Evolutionary conservation across 148 eudicot genomes (phyloP).

Genomic region (Rhododendron simsii): DNA sequence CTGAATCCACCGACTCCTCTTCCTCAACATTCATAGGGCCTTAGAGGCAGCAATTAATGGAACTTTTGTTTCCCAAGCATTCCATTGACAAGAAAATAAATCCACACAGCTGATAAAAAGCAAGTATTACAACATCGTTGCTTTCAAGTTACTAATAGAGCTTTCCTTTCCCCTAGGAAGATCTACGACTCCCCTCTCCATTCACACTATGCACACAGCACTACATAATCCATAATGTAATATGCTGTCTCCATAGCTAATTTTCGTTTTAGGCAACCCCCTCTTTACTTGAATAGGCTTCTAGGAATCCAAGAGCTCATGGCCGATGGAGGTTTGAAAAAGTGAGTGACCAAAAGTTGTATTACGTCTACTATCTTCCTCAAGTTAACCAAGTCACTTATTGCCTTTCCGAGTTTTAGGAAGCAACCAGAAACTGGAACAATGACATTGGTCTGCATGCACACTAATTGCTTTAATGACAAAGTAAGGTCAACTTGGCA

Average conservation of each 20-base stretch:
- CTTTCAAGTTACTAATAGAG: neutral
- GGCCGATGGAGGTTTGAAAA: neutral
- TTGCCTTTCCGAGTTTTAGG: neutral
- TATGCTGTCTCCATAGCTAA: neutral
- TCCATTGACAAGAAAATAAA: slow-evolving; percentile 38
- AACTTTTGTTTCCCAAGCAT: slow-evolving; percentile 87
- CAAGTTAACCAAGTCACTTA: neutral
- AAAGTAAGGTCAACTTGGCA: neutral
- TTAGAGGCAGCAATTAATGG: slow-evolving; percentile 90
- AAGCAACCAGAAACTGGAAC: slow-evolving; percentile 1
- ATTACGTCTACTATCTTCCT: neutral
- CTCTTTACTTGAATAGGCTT: neutral
- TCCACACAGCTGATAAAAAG: neutral
- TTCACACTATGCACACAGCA: neutral
- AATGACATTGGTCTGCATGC: neutral
- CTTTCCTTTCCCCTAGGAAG: neutral
- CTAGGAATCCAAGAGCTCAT: neutral
- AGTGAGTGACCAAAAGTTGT: neutral
- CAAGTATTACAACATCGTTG: neutral
- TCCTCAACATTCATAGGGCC: slow-evolving; percentile 68
- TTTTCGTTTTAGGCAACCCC: neutral
- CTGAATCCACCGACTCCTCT: slow-evolving; percentile 64
- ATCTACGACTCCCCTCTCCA: neutral
- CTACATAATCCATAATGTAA: neutral
- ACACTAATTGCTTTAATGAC: neutral